A percentile compares a stretch with the other conserved stretches of the same genome.
Evolutionary conservation across 176 grass and related monocot species (phyloP).

Genomic region (Ananas comosus): DNA sequence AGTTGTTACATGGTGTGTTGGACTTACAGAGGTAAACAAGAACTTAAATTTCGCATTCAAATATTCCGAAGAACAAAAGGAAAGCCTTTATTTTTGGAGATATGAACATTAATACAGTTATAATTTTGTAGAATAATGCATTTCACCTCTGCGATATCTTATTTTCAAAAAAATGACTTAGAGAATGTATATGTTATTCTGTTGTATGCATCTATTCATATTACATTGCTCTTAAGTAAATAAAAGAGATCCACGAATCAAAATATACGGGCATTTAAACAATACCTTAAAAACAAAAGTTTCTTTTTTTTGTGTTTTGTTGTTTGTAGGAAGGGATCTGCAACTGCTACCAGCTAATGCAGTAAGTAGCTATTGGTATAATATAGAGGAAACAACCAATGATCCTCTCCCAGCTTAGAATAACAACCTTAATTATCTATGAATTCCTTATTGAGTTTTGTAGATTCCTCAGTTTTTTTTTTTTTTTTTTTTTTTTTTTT

Average conservation of each 20-base stretch:
- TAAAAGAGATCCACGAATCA: too few relatives aligned
- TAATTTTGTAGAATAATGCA: too few relatives aligned
- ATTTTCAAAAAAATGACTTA: too few relatives aligned
- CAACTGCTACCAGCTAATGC: constrained; percentile 65
- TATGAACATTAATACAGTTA: too few relatives aligned
- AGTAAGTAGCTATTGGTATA: constrained; percentile 35
- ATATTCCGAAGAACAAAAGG: not conserved
- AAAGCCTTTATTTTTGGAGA: too few relatives aligned
- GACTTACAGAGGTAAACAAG: constrained; percentile 49
- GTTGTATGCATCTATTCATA: too few relatives aligned
- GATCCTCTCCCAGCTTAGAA: constrained; percentile 28
- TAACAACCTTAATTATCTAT: constrained; percentile 13
- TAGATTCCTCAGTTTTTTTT: constrained; percentile 46
- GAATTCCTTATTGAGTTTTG: constrained; percentile 18
- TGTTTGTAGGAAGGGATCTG: constrained; percentile 55
- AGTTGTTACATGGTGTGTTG: constrained; percentile 68
- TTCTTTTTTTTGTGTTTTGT: constrained; percentile 7
- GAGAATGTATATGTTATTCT: too few relatives aligned
- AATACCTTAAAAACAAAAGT: not conserved
- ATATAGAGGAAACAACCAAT: constrained; percentile 25
- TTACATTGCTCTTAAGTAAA: too few relatives aligned
- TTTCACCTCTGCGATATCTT: too few relatives aligned
- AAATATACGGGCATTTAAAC: too few relatives aligned
- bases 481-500: constrained; percentile 26
- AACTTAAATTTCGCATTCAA: not conserved